Base-by-base conservation (phyloP, 2,329 filamentous ascomycete genomes). In the Fusarium mexicanum region DNA sequence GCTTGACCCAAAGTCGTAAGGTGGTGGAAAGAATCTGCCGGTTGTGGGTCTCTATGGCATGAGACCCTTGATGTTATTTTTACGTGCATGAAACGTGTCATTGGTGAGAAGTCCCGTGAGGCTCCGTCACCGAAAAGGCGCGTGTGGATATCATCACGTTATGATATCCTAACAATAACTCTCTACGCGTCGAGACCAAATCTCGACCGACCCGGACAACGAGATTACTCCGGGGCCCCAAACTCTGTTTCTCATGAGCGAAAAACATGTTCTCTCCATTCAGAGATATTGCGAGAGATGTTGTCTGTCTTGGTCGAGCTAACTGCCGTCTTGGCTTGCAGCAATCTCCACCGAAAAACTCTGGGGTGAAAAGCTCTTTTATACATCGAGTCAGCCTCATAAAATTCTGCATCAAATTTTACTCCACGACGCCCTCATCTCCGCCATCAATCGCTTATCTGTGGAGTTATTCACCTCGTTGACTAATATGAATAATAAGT, bases 81-180 rank as follows among this genome's bases (percentile, higher is more conserved):
- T 73, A 73, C 71, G 71, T 74, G 33, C 50, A 58, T 65, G 67
- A 73, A 74, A 74, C 71, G 35, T 69, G 14, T 11, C 24, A 73
- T 73, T 73, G 71, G 71, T 31, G 17, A 58, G n/a, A 35, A 11
- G 5, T 61, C 55, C 55, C 24, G 31, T 50, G 48, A 59, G 64
- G 51, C 35, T 62, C 65, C 50, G 61, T 70, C 48, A 3, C 20
- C 26, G n/a, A 65, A 54, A 58, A 37, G 48, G 22, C 31, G 24
- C 16, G 14, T 59, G 69, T 73, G 71, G 71, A 67, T 73, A 40
- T 38, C 24, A 71, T 73, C 71, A 73, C 71, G 71, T 73, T 73
- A 73, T 73, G 61, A 66, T 73, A 74, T 73, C 71, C 71, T 73
- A 73, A 73, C 71, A 48, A 38, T 57, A 73, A 73, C 63, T 71